A percentile compares a stretch with the other conserved stretches of the same genome.
Evolutionary conservation across 169 alveolate genomes (phyloP).

Genomic region (Plasmodium knowlesi): DNA sequence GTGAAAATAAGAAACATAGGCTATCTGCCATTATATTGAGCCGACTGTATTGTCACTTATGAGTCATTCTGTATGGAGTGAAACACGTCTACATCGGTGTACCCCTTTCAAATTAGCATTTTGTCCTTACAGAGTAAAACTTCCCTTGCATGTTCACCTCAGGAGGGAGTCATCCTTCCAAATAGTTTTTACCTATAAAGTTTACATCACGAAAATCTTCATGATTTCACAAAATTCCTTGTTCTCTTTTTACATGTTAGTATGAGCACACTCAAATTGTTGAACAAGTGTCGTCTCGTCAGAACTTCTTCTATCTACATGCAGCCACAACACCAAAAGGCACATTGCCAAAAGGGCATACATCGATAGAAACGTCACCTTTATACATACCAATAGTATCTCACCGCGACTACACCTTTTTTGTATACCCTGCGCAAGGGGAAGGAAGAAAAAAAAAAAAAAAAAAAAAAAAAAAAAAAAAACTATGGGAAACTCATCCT

Average conservation of each 20-base stretch:
- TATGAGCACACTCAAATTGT: not conserved
- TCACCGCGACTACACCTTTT: not conserved
- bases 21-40: not conserved
- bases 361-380: not conserved
- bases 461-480: conserved; percentile 10
- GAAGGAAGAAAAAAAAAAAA: not conserved
- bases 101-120: not conserved
- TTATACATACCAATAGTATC: not conserved
- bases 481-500: conserved; percentile 46
- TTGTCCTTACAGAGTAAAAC: not conserved
- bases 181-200: not conserved
- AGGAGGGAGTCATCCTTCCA: not conserved
- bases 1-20: not conserved
- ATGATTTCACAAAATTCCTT: not conserved
- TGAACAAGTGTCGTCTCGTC: not conserved
- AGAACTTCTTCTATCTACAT: not conserved
- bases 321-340: not conserved
- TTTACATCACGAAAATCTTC: not conserved
- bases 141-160: not conserved
- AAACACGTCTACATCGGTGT: not conserved
- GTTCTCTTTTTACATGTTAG: not conserved
- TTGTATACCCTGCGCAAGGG: not conserved
- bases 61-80: not conserved
- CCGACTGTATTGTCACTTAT: not conserved
- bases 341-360: not conserved